Evolutionary conservation across 306 rosid genomes (phyloP).

Genomic region (Glycine latifolia): DNA sequence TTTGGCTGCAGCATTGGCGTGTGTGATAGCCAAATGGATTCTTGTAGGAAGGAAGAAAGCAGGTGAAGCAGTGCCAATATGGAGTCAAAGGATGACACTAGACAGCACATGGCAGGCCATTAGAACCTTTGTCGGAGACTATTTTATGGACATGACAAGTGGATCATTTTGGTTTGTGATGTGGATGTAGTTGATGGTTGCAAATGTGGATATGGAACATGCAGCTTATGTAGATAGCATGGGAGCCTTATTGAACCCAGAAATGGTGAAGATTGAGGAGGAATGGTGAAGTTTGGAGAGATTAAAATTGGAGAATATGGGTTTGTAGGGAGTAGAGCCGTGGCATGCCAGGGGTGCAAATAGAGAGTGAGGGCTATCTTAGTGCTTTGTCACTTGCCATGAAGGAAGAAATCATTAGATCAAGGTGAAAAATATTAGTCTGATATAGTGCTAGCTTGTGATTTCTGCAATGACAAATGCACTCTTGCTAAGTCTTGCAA

Average conservation of each 20-base stretch:
- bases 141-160: conserved; percentile 81
- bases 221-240: conserved; percentile 78
- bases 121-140: conserved; percentile 68
- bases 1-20: conserved; percentile 59
- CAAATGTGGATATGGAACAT: conserved; percentile 60
- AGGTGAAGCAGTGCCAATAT: conserved; percentile 64
- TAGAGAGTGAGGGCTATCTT: too few species aligned
- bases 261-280: conserved; percentile 92
- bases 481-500: neutral
- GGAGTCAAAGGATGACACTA: conserved; percentile 69
- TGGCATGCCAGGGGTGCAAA: too few species aligned
- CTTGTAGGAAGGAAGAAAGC: conserved; percentile 74
- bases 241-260: conserved; percentile 83
- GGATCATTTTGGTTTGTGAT: conserved; percentile 67
- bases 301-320: conserved; percentile 80
- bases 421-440: too few species aligned
- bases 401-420: too few species aligned
- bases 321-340: too few species aligned
- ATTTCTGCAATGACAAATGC: neutral
- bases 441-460: neutral
- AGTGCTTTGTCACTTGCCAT: too few species aligned
- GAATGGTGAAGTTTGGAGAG: conserved; percentile 78
- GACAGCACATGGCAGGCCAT: conserved; percentile 91
- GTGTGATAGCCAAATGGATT: conserved; percentile 72
- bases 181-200: conserved; percentile 91